These are phyloP conservation scores for Colletotrichum sp. DNA, from an alignment of 2,329 filamentous ascomycete species.

Conservation along the genomic window DNA sequence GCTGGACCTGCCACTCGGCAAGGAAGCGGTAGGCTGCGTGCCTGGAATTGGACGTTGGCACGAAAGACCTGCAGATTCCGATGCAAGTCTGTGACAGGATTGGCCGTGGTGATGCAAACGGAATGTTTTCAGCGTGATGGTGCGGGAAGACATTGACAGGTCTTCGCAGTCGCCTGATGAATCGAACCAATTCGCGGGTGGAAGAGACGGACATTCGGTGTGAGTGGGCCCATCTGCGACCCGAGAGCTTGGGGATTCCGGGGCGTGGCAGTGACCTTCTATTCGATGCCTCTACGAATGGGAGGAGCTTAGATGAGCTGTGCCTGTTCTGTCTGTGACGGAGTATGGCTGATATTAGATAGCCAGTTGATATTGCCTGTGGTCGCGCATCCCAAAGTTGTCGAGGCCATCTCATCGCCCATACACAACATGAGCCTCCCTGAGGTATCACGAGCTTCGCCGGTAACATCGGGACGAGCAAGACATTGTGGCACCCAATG, in stretches of 20 bases:
- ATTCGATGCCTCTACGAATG: not conserved
- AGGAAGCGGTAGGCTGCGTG: not conserved
- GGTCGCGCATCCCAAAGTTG: not conserved
- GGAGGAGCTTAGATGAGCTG: not conserved
- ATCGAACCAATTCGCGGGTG: not conserved
- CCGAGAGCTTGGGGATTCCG: conserved; percentile 8
- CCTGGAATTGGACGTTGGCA: not conserved
- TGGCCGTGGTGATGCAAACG: conserved; percentile 1
- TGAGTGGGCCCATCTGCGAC: conserved; percentile 10
- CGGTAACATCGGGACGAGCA: not conserved
- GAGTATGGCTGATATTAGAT: not conserved
- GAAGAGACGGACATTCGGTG: not conserved
- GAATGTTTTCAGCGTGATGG: not conserved
- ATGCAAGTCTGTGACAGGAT: not conserved
- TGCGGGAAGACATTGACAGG: not conserved
- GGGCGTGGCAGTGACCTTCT: not conserved
- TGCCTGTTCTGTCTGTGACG: not conserved
- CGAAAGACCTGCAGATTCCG: not conserved
- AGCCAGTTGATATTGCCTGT: not conserved
- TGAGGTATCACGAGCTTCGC: not conserved
- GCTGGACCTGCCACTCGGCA: conserved; percentile 1
- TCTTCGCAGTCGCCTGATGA: conserved; percentile 6
- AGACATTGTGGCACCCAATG: not conserved
- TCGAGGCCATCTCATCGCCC: not conserved
- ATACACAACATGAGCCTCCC: not conserved